These are phyloP conservation scores for Chalciporus piperatus DNA, from an alignment of 768 basidiomycete species.

Conservation along the genomic window DNA sequence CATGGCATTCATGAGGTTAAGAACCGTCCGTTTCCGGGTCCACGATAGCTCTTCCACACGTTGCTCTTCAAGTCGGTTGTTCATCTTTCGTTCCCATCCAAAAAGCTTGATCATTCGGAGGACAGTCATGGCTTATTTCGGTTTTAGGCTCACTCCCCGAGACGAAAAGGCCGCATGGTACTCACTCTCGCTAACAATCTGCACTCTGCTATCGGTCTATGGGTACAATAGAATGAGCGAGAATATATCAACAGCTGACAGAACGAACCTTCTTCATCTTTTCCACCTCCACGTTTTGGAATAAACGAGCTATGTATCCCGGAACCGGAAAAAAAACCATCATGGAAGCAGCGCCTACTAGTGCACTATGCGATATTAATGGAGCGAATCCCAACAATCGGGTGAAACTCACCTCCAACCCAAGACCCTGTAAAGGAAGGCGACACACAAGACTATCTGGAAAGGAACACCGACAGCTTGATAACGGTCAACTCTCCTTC, in stretches of 20 bases:
- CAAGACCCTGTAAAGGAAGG: slow-evolving; percentile 5
- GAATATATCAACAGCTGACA: neutral
- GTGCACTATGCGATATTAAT: slow-evolving; percentile 45
- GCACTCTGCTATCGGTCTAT: slow-evolving; percentile 39
- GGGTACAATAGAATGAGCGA: slow-evolving; percentile 37
- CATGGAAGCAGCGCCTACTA: slow-evolving; percentile 55
- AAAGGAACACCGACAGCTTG: slow-evolving; percentile 5
- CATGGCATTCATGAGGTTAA: slow-evolving; percentile 40
- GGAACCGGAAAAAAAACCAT: slow-evolving; percentile 56
- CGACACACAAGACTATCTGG: slow-evolving; percentile 2
- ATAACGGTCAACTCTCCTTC: slow-evolving; percentile 28
- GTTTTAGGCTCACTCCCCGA: neutral
- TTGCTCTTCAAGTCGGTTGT: slow-evolving; percentile 48
- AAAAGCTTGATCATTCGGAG: slow-evolving; percentile 72
- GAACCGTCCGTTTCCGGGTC: slow-evolving; percentile 50
- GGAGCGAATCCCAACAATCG: slow-evolving; percentile 26
- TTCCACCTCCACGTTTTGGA: slow-evolving; percentile 46
- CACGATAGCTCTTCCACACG: slow-evolving; percentile 59
- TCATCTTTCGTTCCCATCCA: slow-evolving; percentile 60
- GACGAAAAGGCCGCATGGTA: slow-evolving; percentile 8
- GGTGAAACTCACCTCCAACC: slow-evolving; percentile 7
- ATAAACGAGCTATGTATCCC: slow-evolving; percentile 47
- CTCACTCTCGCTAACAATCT: slow-evolving; percentile 57
- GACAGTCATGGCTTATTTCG: slow-evolving; percentile 44
- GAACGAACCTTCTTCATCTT: slow-evolving; percentile 43